Evolutionary conservation across 371 early-diverging fungal species (phyloP), one percentile per base, ranked within the genome.

Genomic region (Rhizopus delemar): DNA sequence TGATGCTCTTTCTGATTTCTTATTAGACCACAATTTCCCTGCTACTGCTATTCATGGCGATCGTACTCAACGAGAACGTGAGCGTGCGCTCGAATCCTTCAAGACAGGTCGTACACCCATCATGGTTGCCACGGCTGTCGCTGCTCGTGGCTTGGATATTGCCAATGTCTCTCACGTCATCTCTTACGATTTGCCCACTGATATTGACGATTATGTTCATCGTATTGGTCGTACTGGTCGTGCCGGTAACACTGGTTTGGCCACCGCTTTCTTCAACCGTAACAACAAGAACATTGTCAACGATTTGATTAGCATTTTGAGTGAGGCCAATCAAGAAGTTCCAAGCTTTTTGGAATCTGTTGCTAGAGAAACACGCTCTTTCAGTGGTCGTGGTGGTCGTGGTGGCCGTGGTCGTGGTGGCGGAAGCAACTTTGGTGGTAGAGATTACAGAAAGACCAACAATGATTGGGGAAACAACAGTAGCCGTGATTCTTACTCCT

Each of bases 51-150:
- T 98, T 68, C 98, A 98, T 74, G 99, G 99, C 63, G 97, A 97
- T 72, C 90, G 96, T 60, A 91, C 93, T 32, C 98, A 99, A 77
- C 85, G 90, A 41, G 97, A 97, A 74, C 96, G 99, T 73, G 99
- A 99, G 77, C 85, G 86, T 53, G 97, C 96, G 29, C 79, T 99
- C 12, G 86, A 86, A 49, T 83, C 82, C 45, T 99, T 99, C 92
- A 90, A 92, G 66, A 80, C 88, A 15, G 96, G 93, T 29, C 88
- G 91, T 48, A 90, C 93, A 22, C 94, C 96, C 8, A 86, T 99
- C 68, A 85, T 99, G 82, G 97, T 99, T 8, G 99, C 99, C 32
- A 99, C 99, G 29, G 99, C 99, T 60, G 98, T 99, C 8, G 99
- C 98, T 57, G 96, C 99, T 33, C 92, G 99, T 85, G 99, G 99